Conservation (phyloP, 805 yeast species). For the Candida morakotiae region DNA sequence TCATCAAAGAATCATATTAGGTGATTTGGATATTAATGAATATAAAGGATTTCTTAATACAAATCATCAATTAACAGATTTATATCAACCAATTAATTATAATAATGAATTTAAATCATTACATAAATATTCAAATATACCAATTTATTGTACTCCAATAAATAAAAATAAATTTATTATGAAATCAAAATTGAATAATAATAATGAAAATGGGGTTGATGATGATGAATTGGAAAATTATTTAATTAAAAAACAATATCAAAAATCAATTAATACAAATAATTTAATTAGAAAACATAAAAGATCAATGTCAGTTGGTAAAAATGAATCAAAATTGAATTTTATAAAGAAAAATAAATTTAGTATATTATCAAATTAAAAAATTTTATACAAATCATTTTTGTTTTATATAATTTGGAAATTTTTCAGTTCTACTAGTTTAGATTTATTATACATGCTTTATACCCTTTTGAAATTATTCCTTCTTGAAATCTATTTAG, state of each 20-base stretch:
- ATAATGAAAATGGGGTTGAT: constrained; percentile 6
- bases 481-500: too few species aligned
- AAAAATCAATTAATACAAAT: neutral
- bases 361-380: constrained; percentile 18
- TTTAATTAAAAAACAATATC: constrained; percentile 5
- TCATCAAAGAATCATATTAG: constrained; percentile 21
- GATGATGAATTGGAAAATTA: constrained; percentile 11
- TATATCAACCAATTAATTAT: constrained; percentile 28
- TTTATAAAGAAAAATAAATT: constrained; percentile 31
- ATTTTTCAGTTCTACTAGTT: too few species aligned
- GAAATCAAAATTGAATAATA: constrained; percentile 1
- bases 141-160: constrained; percentile 33
- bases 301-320: constrained; percentile 37
- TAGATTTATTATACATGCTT: too few species aligned
- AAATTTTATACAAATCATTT: too few species aligned
- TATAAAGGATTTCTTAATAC: constrained; percentile 25
- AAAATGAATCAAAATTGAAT: constrained; percentile 30
- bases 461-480: too few species aligned
- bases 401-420: too few species aligned
- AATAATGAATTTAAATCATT: constrained; percentile 24
- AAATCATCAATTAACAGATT: constrained; percentile 18
- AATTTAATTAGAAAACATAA: constrained; percentile 16
- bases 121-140: constrained; percentile 28
- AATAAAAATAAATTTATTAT: constrained; percentile 13
- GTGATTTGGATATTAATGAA: constrained; percentile 23